These are phyloP conservation scores for Gillenia trifoliata DNA, from an alignment of 306 rosid genomes.

Conservation along the genomic window DNA sequence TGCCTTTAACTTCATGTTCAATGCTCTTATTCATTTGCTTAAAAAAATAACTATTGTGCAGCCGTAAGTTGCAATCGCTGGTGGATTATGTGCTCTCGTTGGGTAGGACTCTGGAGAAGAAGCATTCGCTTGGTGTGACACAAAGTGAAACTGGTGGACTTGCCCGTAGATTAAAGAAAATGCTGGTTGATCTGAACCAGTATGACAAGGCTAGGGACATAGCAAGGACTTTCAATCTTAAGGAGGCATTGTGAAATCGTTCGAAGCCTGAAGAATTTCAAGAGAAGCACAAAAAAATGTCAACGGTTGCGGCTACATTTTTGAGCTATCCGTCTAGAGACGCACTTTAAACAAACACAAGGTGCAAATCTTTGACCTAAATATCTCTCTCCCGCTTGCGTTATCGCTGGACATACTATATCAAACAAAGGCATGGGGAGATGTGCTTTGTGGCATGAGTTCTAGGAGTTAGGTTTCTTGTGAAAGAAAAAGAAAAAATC, in stretches of 20 bases:
- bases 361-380: not conserved
- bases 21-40: not conserved
- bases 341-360: not conserved
- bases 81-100: constrained; percentile 61
- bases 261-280: constrained; percentile 5
- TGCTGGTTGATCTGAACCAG: constrained; percentile 84
- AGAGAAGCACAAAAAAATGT: not conserved
- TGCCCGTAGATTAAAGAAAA: constrained; percentile 84
- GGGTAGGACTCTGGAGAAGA: constrained; percentile 73
- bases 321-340: not conserved
- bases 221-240: constrained; percentile 73
- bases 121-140: constrained; percentile 31
- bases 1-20: not conserved
- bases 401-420: not conserved
- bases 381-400: not conserved
- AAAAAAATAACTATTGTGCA: constrained; percentile 23
- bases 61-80: constrained; percentile 76
- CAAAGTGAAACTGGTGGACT: constrained; percentile 63
- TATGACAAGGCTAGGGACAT: constrained; percentile 78
- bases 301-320: not conserved
- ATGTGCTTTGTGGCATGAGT: not conserved
- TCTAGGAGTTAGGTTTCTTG: not conserved
- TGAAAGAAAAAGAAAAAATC: not conserved
- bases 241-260: constrained; percentile 71
- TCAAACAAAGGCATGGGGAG: not conserved